Percentiles rank a stretch among this genome's conserved stretches.
phyloP scores from a whole-genome alignment of 805 yeast species.

The Starmera dryadoides region DNA sequence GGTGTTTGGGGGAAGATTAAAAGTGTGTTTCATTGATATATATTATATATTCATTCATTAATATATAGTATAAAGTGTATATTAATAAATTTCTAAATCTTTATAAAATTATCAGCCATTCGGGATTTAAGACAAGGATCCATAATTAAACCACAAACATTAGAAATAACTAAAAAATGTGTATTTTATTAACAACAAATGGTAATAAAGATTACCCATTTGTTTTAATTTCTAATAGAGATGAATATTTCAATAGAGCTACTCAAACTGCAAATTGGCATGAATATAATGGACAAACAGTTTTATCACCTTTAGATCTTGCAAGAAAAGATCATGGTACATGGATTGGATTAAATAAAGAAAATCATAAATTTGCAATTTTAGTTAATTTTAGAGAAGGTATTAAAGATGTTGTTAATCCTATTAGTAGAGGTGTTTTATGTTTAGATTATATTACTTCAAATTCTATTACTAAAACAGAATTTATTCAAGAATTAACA shows the following conservation, averaged over 20 bases:
- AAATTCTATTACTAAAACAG: slow-evolving; percentile 8
- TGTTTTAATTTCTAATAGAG: slow-evolving; percentile 76
- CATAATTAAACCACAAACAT: too few relatives aligned
- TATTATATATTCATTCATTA: neutral
- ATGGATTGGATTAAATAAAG: slow-evolving; percentile 72
- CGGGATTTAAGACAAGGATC: too few relatives aligned
- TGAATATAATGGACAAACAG: slow-evolving; percentile 21
- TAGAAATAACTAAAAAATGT: slow-evolving; percentile 59
- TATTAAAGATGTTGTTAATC: slow-evolving; percentile 12
- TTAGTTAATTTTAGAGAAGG: slow-evolving; percentile 68
- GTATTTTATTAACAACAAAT: slow-evolving; percentile 65
- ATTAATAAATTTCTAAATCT: too few relatives aligned
- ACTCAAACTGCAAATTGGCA: slow-evolving; percentile 51
- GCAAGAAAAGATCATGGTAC: slow-evolving; percentile 76
- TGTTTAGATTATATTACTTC: slow-evolving; percentile 32
- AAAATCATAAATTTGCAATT: slow-evolving; percentile 55
- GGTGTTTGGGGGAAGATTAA: slow-evolving; percentile 1
- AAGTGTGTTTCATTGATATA: slow-evolving; percentile 10
- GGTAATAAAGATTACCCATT: slow-evolving; percentile 70
- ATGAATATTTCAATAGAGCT: slow-evolving; percentile 71
- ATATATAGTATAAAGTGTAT: too few relatives aligned
- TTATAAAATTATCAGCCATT: too few relatives aligned
- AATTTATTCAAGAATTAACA: slow-evolving; percentile 14
- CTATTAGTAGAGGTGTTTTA: slow-evolving; percentile 38
- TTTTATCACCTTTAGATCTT: slow-evolving; percentile 68